A percentile compares a stretch with the other conserved stretches of the same genome.
phyloP scores from a whole-genome alignment of 192 early-diverging fungal genomes.

The Linderina pennispora region DNA sequence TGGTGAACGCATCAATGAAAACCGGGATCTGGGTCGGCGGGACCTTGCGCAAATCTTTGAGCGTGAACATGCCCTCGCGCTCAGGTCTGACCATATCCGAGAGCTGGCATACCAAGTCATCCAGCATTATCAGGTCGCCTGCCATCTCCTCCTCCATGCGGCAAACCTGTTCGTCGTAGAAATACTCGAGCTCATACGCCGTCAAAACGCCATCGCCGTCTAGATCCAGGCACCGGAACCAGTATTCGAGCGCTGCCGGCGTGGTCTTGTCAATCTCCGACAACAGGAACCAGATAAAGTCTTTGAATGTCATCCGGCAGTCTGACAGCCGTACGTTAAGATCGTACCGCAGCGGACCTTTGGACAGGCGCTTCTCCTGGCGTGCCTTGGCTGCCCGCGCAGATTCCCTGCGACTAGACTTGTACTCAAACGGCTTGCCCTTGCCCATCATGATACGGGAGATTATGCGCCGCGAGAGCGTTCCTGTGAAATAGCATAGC shows the following conservation, averaged over 20 bases:
- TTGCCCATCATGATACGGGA: slow-evolving; percentile 72
- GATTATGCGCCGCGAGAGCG: slow-evolving; percentile 64
- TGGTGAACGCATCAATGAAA: slow-evolving; percentile 49
- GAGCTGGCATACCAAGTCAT: slow-evolving; percentile 48
- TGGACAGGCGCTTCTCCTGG: slow-evolving; percentile 21
- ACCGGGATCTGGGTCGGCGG: slow-evolving; percentile 27
- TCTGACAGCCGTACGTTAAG: slow-evolving; percentile 33
- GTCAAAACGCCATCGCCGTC: slow-evolving; percentile 85
- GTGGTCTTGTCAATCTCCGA: slow-evolving; percentile 73
- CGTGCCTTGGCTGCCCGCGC: slow-evolving; percentile 13
- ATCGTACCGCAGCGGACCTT: slow-evolving; percentile 29
- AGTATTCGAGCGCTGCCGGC: slow-evolving; percentile 62
- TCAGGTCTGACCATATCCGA: slow-evolving; percentile 44
- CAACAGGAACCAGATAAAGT: slow-evolving; percentile 86
- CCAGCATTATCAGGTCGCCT: slow-evolving; percentile 41
- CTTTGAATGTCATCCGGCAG: slow-evolving; percentile 69
- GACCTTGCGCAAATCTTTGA: slow-evolving; percentile 35
- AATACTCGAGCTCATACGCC: slow-evolving; percentile 78
- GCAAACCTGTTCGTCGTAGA: slow-evolving; percentile 78
- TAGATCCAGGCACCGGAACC: slow-evolving; percentile 91
- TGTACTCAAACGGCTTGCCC: slow-evolving; percentile 32
- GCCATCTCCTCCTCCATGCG: slow-evolving; percentile 54
- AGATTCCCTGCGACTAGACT: too few species aligned
- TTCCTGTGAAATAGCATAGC: slow-evolving; percentile 62
- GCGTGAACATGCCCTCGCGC: slow-evolving; percentile 37